phyloP scores from a whole-genome alignment of 2,329 filamentous ascomycete genomes.

The Drechslerella coelobrocha region DNA sequence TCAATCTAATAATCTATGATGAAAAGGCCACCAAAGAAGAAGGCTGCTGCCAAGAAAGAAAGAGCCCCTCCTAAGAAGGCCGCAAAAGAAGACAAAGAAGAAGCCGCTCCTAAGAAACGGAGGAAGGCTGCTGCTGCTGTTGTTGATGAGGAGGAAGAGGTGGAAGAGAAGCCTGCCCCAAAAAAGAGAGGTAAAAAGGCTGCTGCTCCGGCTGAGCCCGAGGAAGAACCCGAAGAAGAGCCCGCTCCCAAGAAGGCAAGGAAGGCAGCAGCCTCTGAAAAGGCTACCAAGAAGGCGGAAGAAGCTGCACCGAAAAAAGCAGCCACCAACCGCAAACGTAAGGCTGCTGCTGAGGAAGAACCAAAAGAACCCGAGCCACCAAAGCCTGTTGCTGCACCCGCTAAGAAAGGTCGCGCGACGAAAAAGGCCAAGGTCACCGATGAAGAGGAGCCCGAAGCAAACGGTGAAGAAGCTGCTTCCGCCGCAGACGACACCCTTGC shows the following conservation, averaged over 20 bases:
- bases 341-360: slow-evolving; percentile 23
- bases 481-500: slow-evolving; percentile 39
- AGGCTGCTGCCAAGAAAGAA: slow-evolving; percentile 28
- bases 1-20: background rate
- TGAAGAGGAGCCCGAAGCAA: slow-evolving; percentile 17
- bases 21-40: slow-evolving; percentile 29
- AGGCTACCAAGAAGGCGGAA: slow-evolving; percentile 7
- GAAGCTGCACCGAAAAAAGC: slow-evolving; percentile 31
- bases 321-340: slow-evolving; percentile 25
- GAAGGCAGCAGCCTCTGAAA: background rate
- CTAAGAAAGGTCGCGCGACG: slow-evolving; percentile 23
- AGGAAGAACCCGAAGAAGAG: slow-evolving; percentile 1
- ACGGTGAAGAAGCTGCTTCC: slow-evolving; percentile 6
- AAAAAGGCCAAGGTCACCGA: slow-evolving; percentile 40
- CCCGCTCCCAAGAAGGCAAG: slow-evolving; percentile 8
- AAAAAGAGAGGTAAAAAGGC: slow-evolving; percentile 9
- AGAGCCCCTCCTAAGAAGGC: slow-evolving; percentile 19
- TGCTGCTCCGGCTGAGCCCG: background rate
- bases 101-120: slow-evolving; percentile 12
- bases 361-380: slow-evolving; percentile 18
- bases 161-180: slow-evolving; percentile 2
- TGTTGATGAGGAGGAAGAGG: slow-evolving; percentile 15
- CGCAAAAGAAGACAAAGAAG: slow-evolving; percentile 21
- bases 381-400: slow-evolving; percentile 16
- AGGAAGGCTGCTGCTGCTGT: slow-evolving; percentile 14